A percentile compares a stretch with the other conserved stretches of the same genome.
phyloP scores from a whole-genome alignment of 2,329 filamentous ascomycete genomes.

The Fusarium clavum region DNA sequence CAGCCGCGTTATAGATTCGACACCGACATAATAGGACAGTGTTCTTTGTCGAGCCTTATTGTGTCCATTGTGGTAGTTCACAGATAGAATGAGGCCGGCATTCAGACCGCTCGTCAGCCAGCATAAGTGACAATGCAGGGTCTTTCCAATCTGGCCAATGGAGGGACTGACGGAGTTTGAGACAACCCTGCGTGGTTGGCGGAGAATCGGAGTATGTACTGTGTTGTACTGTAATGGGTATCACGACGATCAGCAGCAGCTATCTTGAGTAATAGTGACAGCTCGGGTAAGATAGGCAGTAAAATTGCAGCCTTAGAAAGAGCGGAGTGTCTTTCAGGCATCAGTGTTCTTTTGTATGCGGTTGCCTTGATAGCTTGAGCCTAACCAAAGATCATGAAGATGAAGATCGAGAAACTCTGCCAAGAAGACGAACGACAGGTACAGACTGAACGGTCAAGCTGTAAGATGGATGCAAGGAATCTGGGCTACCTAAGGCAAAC shows the following conservation, averaged over 20 bases:
- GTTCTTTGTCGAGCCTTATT: conserved; percentile 6
- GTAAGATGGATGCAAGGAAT: neutral
- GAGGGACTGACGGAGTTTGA: neutral
- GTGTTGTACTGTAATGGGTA: neutral
- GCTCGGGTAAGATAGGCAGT: conserved; percentile 14
- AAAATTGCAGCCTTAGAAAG: conserved; percentile 4
- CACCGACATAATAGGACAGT: neutral
- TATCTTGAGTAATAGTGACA: conserved; percentile 5
- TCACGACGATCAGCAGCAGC: conserved; percentile 16
- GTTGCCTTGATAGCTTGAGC: neutral
- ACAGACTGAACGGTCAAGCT: neutral
- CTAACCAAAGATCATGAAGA: neutral
- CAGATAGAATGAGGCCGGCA: conserved; percentile 25
- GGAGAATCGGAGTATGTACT: conserved; percentile 4
- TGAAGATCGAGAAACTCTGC: neutral
- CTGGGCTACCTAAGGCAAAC: neutral
- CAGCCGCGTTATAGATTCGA: conserved; percentile 4
- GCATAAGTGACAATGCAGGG: conserved; percentile 35
- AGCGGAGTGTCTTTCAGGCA: neutral
- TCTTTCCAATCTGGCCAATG: conserved; percentile 28
- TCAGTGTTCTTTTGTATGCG: neutral
- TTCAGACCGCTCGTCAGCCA: conserved; percentile 36
- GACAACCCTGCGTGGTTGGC: neutral
- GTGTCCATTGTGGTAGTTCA: conserved; percentile 3
- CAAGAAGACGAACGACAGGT: neutral